These are phyloP conservation scores for Pythium periplocum DNA, from an alignment of 352 stramenopile genomes.

Conservation along the genomic window DNA sequence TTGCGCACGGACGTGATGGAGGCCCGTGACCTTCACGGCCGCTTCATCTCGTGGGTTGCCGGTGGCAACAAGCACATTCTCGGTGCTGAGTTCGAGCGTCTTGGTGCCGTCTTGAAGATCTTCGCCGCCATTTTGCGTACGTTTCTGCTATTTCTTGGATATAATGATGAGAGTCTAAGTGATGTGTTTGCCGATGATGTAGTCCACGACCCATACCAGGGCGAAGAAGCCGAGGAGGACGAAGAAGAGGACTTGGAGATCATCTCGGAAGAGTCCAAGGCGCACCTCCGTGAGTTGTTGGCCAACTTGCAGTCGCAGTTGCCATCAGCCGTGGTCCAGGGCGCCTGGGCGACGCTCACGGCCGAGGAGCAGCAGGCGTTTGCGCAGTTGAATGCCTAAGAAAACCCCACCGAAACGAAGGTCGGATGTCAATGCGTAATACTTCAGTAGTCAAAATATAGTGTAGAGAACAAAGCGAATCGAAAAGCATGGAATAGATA, in stretches of 20 bases:
- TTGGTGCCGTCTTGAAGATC: slow-evolving; percentile 63
- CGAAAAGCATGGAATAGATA: no score
- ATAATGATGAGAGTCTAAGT: neutral
- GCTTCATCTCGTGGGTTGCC: slow-evolving; percentile 60
- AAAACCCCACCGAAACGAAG: no score
- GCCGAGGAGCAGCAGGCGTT: slow-evolving; percentile 68
- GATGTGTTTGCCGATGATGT: slow-evolving; percentile 5
- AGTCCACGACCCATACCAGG: slow-evolving; percentile 61
- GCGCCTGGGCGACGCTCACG: slow-evolving; percentile 63
- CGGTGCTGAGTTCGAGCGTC: slow-evolving; percentile 58
- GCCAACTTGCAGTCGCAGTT: slow-evolving; percentile 66
- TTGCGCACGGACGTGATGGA: slow-evolving; percentile 76
- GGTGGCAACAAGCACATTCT: slow-evolving; percentile 54
- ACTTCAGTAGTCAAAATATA: no score
- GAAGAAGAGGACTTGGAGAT: slow-evolving; percentile 70
- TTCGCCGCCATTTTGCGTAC: slow-evolving; percentile 72
- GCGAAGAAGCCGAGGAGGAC: slow-evolving; percentile 39
- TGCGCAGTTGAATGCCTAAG: slow-evolving; percentile 38
- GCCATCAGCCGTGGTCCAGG: slow-evolving; percentile 51
- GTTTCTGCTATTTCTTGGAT: slow-evolving; percentile 19
- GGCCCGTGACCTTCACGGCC: slow-evolving; percentile 68
- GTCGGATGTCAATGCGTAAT: no score
- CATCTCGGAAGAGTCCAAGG: slow-evolving; percentile 56
- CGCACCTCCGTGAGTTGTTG: slow-evolving; percentile 52
- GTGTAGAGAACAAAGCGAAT: no score